Evolutionary conservation across 768 basidiomycete species (phyloP), one percentile per base, ranked within the genome.

Genomic region (Albatrellus ellisii): DNA sequence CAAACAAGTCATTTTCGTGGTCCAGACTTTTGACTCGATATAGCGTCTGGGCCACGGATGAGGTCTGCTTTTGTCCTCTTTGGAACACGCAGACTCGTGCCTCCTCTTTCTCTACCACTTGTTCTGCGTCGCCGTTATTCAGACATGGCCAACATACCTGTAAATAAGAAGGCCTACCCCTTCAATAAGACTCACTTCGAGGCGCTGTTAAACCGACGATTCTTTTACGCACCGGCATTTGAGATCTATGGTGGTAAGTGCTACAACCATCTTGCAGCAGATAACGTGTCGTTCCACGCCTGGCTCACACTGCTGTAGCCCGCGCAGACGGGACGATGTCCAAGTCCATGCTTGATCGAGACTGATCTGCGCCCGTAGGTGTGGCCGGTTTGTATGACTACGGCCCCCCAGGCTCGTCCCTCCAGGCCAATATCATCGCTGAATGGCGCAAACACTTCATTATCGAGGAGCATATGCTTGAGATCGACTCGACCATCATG

Each of bases 401-500:
- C 56, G 92, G 94, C 32, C 94, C 92, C 41, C 88, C 94, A 0
- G 94, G 95, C 46, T 92, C 95, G 1, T 75, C 90, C 2, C 72
- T 98, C 26, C 92, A 97, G 55, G 88, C 94, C 46, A 98, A 98
- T 69, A 88, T 99, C 64, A 81, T 97, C 57, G 67, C 83, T 0
- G 87, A 87, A 70, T 98, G 94, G 95, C 73, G 94, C 42, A 83
- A 83, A 58, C 95, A 98, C 65, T 98, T 98, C 56, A 98, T 99
- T 68, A 72, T 98, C 56, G 88, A 98, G 54, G 94, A 99, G 55
- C 76, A 86, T 63, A 99, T 98, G 95, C 79, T 94, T 52, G 94
- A 98, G 62, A 77, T 98, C 50, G 94, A 98, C 56, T 97, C 92
- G 20, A 97, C 95, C 28, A 81, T 95, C 64, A 95, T 98, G 81